phyloP scores from a whole-genome alignment of 495 filamentous ascomycete species.

The Hypoxylon crocopeplum region DNA sequence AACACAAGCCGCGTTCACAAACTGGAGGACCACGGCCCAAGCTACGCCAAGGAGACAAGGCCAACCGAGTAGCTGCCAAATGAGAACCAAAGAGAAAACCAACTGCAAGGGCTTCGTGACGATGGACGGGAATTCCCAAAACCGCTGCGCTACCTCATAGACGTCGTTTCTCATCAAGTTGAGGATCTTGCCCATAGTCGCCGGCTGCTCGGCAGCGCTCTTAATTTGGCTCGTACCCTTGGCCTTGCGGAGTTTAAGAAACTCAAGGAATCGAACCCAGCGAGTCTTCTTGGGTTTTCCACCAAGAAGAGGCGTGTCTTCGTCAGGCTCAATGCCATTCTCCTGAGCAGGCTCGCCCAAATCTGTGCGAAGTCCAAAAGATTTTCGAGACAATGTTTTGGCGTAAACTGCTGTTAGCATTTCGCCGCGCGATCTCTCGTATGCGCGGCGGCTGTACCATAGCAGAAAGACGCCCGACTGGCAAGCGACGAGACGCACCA shows the following conservation, averaged over 20 bases:
- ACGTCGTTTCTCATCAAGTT: constrained; percentile 80
- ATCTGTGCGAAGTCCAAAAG: constrained; percentile 51
- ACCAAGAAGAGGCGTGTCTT: constrained; percentile 33
- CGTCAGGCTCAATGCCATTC: constrained; percentile 37
- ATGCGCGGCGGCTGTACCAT: constrained; percentile 77
- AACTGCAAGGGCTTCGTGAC: constrained; percentile 72
- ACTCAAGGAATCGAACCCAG: constrained; percentile 25
- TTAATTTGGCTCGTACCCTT: constrained; percentile 12
- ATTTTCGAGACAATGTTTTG: constrained; percentile 79
- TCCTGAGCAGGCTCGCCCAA: constrained; percentile 27
- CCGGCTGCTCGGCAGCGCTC: constrained; percentile 55
- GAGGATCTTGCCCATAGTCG: constrained; percentile 83
- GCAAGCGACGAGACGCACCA: constrained; percentile 63
- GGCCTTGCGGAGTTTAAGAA: constrained; percentile 18
- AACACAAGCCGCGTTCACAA: constrained; percentile 67
- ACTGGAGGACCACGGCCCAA: constrained; percentile 68
- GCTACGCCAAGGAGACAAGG: constrained; percentile 77
- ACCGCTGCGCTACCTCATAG: constrained; percentile 80
- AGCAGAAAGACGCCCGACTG: constrained; percentile 73
- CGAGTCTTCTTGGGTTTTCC: constrained; percentile 19
- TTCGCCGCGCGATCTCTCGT: constrained; percentile 81
- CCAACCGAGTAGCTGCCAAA: constrained; percentile 78
- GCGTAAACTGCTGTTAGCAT: constrained; percentile 90
- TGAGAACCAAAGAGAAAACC: constrained; percentile 68
- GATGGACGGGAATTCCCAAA: constrained; percentile 79